Base-by-base conservation (phyloP, 306 rosid species). In the Psophocarpus tetragonolobus region DNA sequence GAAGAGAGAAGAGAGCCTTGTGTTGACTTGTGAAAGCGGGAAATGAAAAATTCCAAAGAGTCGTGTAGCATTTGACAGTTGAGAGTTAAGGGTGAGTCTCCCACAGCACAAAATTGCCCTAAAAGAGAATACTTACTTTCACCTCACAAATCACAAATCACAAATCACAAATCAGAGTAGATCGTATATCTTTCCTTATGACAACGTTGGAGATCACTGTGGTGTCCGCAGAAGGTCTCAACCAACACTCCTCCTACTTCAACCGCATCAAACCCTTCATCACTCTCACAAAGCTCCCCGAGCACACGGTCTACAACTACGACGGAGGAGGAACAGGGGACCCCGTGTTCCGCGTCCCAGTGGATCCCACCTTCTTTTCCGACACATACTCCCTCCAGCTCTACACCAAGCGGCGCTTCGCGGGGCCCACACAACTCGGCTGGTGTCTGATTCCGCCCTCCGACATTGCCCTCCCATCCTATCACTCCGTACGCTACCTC, bases 381-480 rank as follows among this genome's bases (percentile, higher is more conserved):
- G 75, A 78, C 71, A 32, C 72, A 5, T 53, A 42, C 21, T 86
- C 92, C 41, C 80, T 90, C 12, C 80, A 85, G 57, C 78, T 90
- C 12, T 83, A 30, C 81, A 83, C 48, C 11, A 86, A 79, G 73
- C 48, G 88, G 33, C 80, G 79, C n/a, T 26, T 88, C 1, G 8
- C 63, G 71, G 90, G 95, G 17, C 82, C 68, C 72, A 69, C 62
- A 5, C 78, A 73, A 3, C 71, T 90, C 4, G 95, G 91, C 2
- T 88, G 80, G 84, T 90, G 90, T 48, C 85, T 81, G 47, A 84
- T 90, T 68, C 85, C 89, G 5, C 82, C 84, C 48, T 17, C 77
- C 0, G 92, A 90, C 79, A 75, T 90, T 23, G 83, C 83, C 57
- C 35, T 78, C 58, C 77, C 77, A 5, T 75, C 83, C 33, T 54